phyloP scores from a whole-genome alignment of 1,139 yeast species.

The Kazachstania sp. region DNA sequence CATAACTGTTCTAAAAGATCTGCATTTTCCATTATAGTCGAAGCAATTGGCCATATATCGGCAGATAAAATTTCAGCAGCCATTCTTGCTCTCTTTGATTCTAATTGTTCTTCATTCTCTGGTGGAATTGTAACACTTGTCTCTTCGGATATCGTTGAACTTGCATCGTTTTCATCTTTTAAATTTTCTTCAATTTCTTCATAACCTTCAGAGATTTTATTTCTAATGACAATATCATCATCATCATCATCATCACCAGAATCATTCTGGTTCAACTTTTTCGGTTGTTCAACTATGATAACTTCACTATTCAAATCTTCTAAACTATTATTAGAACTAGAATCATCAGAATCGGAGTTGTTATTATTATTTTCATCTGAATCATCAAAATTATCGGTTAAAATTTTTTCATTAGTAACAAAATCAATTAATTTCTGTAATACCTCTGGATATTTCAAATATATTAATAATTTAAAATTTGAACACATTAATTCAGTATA shows the following conservation, averaged over 20 bases:
- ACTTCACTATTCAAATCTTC: conserved; percentile 7
- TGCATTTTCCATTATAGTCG: conserved; percentile 74
- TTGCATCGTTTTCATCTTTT: background rate
- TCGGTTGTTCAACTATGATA: conserved; percentile 3
- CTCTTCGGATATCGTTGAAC: conserved; percentile 23
- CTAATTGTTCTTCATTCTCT: conserved; percentile 45
- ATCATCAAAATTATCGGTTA: conserved; percentile 8
- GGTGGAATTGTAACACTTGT: conserved; percentile 28
- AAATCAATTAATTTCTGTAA: conserved; percentile 57
- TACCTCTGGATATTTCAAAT: conserved; percentile 63
- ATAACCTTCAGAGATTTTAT: conserved; percentile 3
- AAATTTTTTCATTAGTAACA: conserved; percentile 41
- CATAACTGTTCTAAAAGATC: conserved; percentile 62
- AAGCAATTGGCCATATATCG: conserved; percentile 91
- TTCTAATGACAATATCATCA: background rate
- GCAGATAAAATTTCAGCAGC: conserved; percentile 87
- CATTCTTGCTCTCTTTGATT: conserved; percentile 66
- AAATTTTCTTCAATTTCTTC: conserved; percentile 2
- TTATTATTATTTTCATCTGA: background rate
- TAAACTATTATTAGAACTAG: background rate
- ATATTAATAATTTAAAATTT: conserved; percentile 72
- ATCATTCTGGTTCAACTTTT: too few species aligned
- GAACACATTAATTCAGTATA: conserved; percentile 77
- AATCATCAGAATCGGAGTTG: background rate
- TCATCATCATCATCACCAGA: conserved; percentile 5